phyloP scores from a whole-genome alignment of 2,329 filamentous ascomycete genomes.

The Annulohypoxylon truncatum region DNA sequence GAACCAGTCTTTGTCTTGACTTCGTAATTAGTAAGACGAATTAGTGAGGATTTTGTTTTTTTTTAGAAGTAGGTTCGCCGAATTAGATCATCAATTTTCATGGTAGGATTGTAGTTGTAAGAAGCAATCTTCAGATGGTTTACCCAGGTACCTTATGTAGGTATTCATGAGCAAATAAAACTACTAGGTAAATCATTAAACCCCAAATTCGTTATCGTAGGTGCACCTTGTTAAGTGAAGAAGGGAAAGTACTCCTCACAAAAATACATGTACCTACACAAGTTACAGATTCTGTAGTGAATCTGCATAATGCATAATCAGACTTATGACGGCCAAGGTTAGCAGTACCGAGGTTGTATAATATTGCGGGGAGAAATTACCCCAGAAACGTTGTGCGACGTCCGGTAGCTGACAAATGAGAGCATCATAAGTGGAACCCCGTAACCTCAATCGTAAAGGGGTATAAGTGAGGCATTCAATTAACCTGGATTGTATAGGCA shows the following conservation, averaged over 20 bases:
- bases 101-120: neutral
- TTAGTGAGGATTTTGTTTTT: neutral
- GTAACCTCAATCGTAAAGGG: neutral
- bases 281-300: too few relatives aligned
- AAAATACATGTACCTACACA: neutral
- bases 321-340: too few relatives aligned
- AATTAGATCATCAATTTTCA: neutral
- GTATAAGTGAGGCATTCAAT: neutral
- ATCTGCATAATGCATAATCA: neutral
- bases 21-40: neutral
- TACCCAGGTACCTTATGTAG: too few relatives aligned
- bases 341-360: slow-evolving; percentile 20
- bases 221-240: neutral
- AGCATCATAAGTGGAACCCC: neutral
- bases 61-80: neutral
- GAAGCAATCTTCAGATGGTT: too few relatives aligned
- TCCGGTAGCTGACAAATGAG: slow-evolving; percentile 31
- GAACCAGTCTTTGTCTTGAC: neutral
- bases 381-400: slow-evolving; percentile 15
- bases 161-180: neutral
- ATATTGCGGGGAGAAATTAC: slow-evolving; percentile 33
- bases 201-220: neutral
- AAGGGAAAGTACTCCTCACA: too few relatives aligned
- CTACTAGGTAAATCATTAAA: too few relatives aligned
- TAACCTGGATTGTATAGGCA: neutral